Conservation (phyloP, 2,329 filamentous ascomycete genomes). For the Cladosporium sp. region DNA sequence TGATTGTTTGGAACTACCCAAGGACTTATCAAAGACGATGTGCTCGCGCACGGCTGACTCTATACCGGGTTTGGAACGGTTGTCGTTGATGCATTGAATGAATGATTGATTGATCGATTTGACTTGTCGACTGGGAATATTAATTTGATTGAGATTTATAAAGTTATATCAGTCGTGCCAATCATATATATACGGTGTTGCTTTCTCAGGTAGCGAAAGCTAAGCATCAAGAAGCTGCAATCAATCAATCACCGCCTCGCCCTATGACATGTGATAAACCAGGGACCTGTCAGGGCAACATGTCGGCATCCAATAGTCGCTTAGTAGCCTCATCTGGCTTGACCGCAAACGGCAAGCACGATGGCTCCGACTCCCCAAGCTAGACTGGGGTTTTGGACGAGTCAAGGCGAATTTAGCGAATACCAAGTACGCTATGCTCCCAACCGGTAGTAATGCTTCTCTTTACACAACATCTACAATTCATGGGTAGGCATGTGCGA, state of each 20-base stretch:
- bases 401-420: not conserved
- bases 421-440: no score
- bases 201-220: no score
- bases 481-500: no score
- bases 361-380: not conserved
- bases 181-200: not conserved
- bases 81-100: not conserved
- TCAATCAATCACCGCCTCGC: no score
- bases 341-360: not conserved
- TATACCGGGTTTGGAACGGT: not conserved
- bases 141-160: no score
- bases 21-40: not conserved
- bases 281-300: not conserved
- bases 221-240: no score
- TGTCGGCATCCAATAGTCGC: not conserved
- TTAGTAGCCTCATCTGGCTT: not conserved
- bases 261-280: not conserved
- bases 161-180: not conserved
- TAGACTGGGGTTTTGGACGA: not conserved
- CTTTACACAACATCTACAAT: no score
- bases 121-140: no score
- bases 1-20: not conserved
- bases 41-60: not conserved
- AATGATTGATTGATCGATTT: not conserved
- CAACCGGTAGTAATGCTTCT: no score